Evolutionary conservation across 2,329 filamentous ascomycete species (phyloP).

Genomic region (Fonsecaea multimorphosa): DNA sequence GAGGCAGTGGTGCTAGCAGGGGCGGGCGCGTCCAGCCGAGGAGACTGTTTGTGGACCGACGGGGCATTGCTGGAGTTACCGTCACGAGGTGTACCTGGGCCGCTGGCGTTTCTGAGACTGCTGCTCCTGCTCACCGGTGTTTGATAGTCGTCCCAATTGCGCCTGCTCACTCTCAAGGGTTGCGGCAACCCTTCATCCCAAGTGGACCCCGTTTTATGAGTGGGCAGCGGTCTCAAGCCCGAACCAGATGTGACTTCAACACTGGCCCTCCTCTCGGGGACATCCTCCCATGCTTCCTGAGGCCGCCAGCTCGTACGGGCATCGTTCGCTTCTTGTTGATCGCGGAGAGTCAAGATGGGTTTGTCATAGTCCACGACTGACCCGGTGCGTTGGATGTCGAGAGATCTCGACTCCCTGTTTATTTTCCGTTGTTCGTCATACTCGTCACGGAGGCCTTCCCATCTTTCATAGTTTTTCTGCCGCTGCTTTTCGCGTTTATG

Average conservation of each 20-base stretch:
- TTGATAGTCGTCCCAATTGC: constrained; percentile 37
- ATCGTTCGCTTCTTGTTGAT: constrained; percentile 40
- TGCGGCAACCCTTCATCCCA: constrained; percentile 39
- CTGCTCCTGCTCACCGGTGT: constrained; percentile 30
- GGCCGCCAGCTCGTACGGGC: constrained; percentile 38
- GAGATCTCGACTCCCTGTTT: constrained; percentile 31
- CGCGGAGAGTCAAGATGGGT: constrained; percentile 36
- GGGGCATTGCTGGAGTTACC: constrained; percentile 25
- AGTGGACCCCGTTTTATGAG: constrained; percentile 34
- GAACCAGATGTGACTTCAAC: constrained; percentile 31
- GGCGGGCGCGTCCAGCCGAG: constrained; percentile 15
- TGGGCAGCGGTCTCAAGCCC: constrained; percentile 25
- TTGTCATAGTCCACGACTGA: constrained; percentile 22
- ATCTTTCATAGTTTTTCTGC: constrained; percentile 39
- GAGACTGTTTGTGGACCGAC: constrained; percentile 21
- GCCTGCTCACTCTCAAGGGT: constrained; percentile 32
- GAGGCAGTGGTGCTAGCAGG: constrained; percentile 5
- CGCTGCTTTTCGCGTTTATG: constrained; percentile 38
- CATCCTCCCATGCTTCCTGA: constrained; percentile 34
- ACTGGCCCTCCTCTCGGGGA: constrained; percentile 29
- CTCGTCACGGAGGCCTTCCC: constrained; percentile 39
- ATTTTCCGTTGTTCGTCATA: constrained; percentile 39
- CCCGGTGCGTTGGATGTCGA: constrained; percentile 39
- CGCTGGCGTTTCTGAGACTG: constrained; percentile 22
- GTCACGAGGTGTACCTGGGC: constrained; percentile 7